These are phyloP conservation scores for Fusarium subtropicale DNA, from an alignment of 2,329 filamentous ascomycete species.

Conservation along the genomic window DNA sequence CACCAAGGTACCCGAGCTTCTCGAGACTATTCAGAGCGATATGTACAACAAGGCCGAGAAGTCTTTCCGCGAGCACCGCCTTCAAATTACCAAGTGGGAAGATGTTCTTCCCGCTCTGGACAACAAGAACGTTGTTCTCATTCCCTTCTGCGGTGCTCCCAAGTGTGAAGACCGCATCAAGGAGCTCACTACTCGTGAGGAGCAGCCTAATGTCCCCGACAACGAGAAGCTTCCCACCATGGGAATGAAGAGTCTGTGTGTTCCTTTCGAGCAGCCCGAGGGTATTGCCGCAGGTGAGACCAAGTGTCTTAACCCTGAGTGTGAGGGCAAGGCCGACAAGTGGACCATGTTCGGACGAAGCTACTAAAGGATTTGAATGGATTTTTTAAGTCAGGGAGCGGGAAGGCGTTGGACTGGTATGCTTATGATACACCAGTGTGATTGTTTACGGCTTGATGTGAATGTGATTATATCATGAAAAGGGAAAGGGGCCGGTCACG, in stretches of 20 bases:
- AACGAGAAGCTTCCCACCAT: slow-evolving; percentile 67
- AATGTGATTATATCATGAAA: slow-evolving; percentile 46
- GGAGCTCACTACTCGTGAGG: slow-evolving; percentile 83
- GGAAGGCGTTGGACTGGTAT: slow-evolving; percentile 47
- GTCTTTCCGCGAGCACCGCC: slow-evolving; percentile 82
- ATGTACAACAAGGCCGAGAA: slow-evolving; percentile 81
- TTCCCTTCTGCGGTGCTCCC: slow-evolving; percentile 84
- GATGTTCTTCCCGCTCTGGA: slow-evolving; percentile 92
- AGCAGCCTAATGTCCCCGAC: slow-evolving; percentile 65
- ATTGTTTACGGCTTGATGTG: slow-evolving; percentile 48
- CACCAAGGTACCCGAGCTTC: slow-evolving; percentile 79
- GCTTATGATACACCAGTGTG: slow-evolving; percentile 49
- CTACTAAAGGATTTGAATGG: slow-evolving; percentile 58
- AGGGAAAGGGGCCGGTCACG: slow-evolving; percentile 31
- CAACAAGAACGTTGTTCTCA: slow-evolving; percentile 89
- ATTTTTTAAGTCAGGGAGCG: slow-evolving; percentile 42
- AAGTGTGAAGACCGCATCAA: slow-evolving; percentile 96
- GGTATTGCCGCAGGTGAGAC: slow-evolving; percentile 83
- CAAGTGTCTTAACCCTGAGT: slow-evolving; percentile 92
- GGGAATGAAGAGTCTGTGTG: slow-evolving; percentile 80
- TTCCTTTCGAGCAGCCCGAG: slow-evolving; percentile 83
- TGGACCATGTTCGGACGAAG: slow-evolving; percentile 94
- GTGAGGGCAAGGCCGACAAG: slow-evolving; percentile 77
- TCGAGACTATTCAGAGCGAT: slow-evolving; percentile 90
- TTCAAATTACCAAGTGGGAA: slow-evolving; percentile 86